Evolutionary conservation across 176 grass and related monocot genomes (phyloP), one percentile per base, ranked within the genome.

Genomic region (Hsuehochloa calcarea): DNA sequence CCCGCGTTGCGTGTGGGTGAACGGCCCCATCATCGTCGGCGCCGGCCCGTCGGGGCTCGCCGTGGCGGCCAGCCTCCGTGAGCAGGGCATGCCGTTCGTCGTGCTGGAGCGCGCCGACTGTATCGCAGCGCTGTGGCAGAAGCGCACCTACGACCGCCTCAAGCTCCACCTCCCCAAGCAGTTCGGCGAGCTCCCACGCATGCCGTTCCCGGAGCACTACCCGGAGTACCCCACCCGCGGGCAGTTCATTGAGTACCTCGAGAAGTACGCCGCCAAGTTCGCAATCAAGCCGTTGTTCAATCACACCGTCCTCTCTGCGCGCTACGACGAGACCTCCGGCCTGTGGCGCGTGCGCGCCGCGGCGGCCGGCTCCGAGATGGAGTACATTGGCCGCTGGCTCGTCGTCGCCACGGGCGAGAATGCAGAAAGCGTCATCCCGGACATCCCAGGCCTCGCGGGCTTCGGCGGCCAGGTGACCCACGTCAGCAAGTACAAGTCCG

Each of bases 321-420:
- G 88, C 70, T 97, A 86, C 86, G 90, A 97, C 78, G 84, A 94
- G 77, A 97, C 92, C 0, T 93, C 81, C 1, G 92, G 90, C 0
- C 74, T 97, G 0, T 97, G 95, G 95, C 88, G 87, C 37, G 92
- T 97, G 17, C 77, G 80, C 50, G 74, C 87, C 6, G 15, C 58
- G 0, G 61, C 16, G 12, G 79, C 4, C 9, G 61, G 65, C 47
- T 39, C 62, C 37, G 89, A 91, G 85, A 86, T 88, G 54, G 95
- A 97, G 88, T 97, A 94, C 90, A 94, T 97, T 66, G 88, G 95
- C 0, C 72, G 74, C 37, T 97, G 95, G 92, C 87, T 97, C 43
- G 90, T 93, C 34, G 95, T 97, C 16, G 92, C 95, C 65, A 93
- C 95, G 0, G 95, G 95, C 20, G 95, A 97, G 78, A 94, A 97